phyloP scores from a whole-genome alignment of 2,329 filamentous ascomycete species.

The Alternaria viburni region DNA sequence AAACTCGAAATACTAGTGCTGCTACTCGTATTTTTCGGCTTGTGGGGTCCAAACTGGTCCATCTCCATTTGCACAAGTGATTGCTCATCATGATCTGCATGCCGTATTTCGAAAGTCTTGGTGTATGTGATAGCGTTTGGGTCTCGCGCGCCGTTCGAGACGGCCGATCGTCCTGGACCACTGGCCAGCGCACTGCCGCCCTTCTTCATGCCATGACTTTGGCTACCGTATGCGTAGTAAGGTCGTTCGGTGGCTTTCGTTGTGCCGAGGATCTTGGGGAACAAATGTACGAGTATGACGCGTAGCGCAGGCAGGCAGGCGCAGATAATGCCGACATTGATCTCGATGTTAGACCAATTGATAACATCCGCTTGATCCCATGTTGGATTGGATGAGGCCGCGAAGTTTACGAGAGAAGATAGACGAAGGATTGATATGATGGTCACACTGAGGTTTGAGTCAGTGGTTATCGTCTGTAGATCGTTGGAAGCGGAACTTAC shows the following conservation, averaged over 20 bases:
- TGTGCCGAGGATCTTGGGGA: conserved; percentile 47
- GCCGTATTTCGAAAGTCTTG: conserved; percentile 21
- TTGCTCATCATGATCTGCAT: conserved; percentile 17
- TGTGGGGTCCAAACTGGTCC: conserved; percentile 5
- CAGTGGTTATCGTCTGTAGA: background rate
- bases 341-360: conserved; percentile 53
- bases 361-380: conserved; percentile 51
- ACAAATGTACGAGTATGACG: conserved; percentile 47
- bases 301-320: conserved; percentile 53
- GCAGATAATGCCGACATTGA: conserved; percentile 54
- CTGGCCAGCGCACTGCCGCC: conserved; percentile 19
- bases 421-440: conserved; percentile 55
- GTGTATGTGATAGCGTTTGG: conserved; percentile 18
- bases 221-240: conserved; percentile 20
- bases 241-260: conserved; percentile 25
- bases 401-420: conserved; percentile 52
- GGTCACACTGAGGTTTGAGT: conserved; percentile 38
- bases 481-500: background rate
- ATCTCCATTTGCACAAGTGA: conserved; percentile 12
- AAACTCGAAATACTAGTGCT: conserved; percentile 18
- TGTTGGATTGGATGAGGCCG: conserved; percentile 49
- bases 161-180: conserved; percentile 1
- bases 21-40: conserved; percentile 3
- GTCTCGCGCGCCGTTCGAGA: background rate
- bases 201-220: conserved; percentile 29